Percentiles rank a stretch among this genome's conserved stretches.
Conservation (phyloP, 139 green algal genomes). For the Haematococcus lacustris region DNA sequence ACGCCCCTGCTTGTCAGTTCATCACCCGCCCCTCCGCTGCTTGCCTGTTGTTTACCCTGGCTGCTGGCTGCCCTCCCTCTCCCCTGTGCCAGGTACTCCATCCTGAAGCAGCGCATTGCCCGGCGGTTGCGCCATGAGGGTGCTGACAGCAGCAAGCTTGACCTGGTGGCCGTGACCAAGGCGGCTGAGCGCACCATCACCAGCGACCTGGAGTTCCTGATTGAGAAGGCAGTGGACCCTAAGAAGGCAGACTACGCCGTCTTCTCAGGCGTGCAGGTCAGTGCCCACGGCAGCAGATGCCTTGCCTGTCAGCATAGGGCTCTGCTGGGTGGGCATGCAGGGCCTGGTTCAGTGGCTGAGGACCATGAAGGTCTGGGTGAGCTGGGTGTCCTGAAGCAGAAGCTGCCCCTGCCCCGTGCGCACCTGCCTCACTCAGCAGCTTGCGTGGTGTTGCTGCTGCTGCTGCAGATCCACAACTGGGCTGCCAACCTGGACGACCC, state of each 20-base stretch:
- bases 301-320: no score
- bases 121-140: conserved; percentile 46
- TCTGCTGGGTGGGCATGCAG: no score
- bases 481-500: conserved; percentile 30
- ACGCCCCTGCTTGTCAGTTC: no score
- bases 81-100: no score
- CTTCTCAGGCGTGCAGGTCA: conserved; percentile 69
- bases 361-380: no score
- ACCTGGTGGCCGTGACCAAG: conserved; percentile 64
- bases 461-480: conserved; percentile 69
- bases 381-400: not conserved
- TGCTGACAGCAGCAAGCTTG: conserved; percentile 24
- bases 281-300: not conserved
- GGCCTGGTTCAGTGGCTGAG: no score
- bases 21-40: no score
- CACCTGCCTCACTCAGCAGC: no score
- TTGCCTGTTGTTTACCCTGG: no score
- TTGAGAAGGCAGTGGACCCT: conserved; percentile 62
- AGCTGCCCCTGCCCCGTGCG: not conserved
- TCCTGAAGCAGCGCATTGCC: conserved; percentile 80
- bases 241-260: conserved; percentile 80
- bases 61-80: no score
- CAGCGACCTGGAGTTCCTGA: conserved; percentile 78
- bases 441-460: no score
- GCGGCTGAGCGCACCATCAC: conserved; percentile 70